Base-by-base conservation (phyloP, 225 moss, liverwort and hornwort species). In the Polytrichum commune region DNA sequence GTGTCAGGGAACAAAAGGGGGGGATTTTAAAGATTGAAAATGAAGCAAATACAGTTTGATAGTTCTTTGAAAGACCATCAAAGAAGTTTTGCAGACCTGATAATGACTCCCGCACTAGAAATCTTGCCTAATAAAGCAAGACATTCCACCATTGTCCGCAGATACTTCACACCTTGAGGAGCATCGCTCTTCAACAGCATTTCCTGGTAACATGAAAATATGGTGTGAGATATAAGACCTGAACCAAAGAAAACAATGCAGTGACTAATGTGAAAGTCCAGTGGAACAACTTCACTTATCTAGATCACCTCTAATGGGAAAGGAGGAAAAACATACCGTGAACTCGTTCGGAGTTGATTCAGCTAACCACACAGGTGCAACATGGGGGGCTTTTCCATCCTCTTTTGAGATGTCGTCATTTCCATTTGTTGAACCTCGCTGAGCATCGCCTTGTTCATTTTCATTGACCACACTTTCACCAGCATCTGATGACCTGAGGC, bases 61-160 rank as follows among this genome's bases (percentile, higher is more conserved):
- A 0, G 13, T 3, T 10, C 0, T 46, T 46, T 13, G 46, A 65
- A 64, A 28, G 13, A 64, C 10, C 26, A 18, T 24, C 13, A 27
- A 25, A 73, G 22, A 60, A 70, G 18, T 16, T 18, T 10, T 19
- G 64, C 18, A 46, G 69, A 98, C 97, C 97, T 94, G 78, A 98
- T 90, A 29, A 79, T 91, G 74, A 91, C 89, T 80, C 97, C 94
- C 68, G 91, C 97, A 65, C 91, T 92, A 46, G 97, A 90, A 78
- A 94, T 81, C 82, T 94, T 98, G 74, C 94, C 97, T 60, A 98
- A 90, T 77, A 93, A 82, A 38, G 86, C 85, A 70, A 98, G 88
- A 60, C 97, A 98, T 75, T 98, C 97, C 72, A 98, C 97, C 97
- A 98, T 88, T 53, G 97, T 94, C 74, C 89, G 94, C 66, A 98